Base-by-base conservation (phyloP, 2,329 filamentous ascomycete species). In the Fusarium algeriense region DNA sequence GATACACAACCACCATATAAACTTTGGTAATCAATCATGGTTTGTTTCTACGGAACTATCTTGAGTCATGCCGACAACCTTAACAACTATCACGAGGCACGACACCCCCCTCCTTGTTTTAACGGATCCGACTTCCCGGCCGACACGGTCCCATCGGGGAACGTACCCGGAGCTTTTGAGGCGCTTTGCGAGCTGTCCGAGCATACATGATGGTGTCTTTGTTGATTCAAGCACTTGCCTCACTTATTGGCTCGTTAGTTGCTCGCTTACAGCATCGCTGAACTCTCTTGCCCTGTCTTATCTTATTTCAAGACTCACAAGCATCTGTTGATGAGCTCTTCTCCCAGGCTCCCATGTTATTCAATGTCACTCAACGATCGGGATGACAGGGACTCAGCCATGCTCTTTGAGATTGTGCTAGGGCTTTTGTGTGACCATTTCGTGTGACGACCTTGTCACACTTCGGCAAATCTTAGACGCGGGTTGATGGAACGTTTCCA, bases 401-500 rank as follows among this genome's bases (percentile, higher is more conserved):
- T 46, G 19, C 41, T 52, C 49, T 52, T 30, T 41, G 26, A 57
- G 69, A 54, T 60, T 61, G 64, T 60, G 34, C 46, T 43, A 61
- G 56, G 64, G 40, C 40, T 56, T 46, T 37, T 52, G 69, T 72
- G 60, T 12, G 43, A 70, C 69, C 28, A 37, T 15, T 56, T 26
- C 37, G 53, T 43, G 49, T 56, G 38, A 65, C 56, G 14, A 19
- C 52, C 30, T 48, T 59, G 64, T 70, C 60, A 67, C 43, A 48
- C 69, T 58, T 55, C 69, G 64, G 69, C 63, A 74, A 63, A 65
- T 73, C 46, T 59, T 45, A 58, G 60, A 45, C 64, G 64, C 59
- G 43, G 52, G 64, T 55, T 34, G 41, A 71, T 71, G 63, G 73
- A 71, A 75, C 66, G 67, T 64, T 75, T 71, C 73, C 66, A 75